Evolutionary conservation across 2,329 filamentous ascomycete species (phyloP), one percentile per base, ranked within the genome.

Genomic region (Stachybotrys elegans): DNA sequence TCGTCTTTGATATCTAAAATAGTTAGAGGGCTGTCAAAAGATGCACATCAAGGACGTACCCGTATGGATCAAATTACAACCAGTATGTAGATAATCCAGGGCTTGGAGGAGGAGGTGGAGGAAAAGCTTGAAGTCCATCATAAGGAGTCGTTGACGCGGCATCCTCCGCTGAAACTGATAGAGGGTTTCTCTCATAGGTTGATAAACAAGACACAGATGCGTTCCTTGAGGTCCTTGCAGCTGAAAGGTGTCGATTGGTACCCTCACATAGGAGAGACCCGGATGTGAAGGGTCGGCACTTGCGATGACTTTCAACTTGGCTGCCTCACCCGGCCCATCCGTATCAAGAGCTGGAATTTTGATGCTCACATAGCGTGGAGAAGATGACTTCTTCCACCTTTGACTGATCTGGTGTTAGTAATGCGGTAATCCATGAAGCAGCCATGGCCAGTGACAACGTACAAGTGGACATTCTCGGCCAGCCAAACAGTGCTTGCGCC

Each of bases 401-500:
- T 40, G 40, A 23, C 45, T 48, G 22, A 19, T 32, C n/a, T 11
- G 25, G n/a, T n/a, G n/a, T n/a, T n/a, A n/a, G n/a, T n/a, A n/a
- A n/a, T n/a, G n/a, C n/a, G n/a, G n/a, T n/a, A n/a, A n/a, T n/a
- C n/a, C n/a, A n/a, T n/a, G n/a, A n/a, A n/a, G n/a, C n/a, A n/a
- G n/a, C n/a, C n/a, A n/a, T n/a, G n/a, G n/a, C n/a, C n/a, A n/a
- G n/a, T 16, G 22, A 40, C 8, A 6, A 9, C 48, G 42, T 40
- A 48, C 50, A 42, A 51, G 37, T 43, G 36, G 21, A 57, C 43
- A 38, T 55, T 54, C 39, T 55, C 50, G 19, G 63, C 63, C 22
- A 68, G 54, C 62, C 65, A 69, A 25, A 67, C 62, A 16, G 64
- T 68, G 35, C 62, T 68, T 17, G 52, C 56, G 7, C 51, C 51